Evolutionary conservation across 2,329 filamentous ascomycete genomes (phyloP).

Genomic region (Ceratocystis cacaofunesta): DNA sequence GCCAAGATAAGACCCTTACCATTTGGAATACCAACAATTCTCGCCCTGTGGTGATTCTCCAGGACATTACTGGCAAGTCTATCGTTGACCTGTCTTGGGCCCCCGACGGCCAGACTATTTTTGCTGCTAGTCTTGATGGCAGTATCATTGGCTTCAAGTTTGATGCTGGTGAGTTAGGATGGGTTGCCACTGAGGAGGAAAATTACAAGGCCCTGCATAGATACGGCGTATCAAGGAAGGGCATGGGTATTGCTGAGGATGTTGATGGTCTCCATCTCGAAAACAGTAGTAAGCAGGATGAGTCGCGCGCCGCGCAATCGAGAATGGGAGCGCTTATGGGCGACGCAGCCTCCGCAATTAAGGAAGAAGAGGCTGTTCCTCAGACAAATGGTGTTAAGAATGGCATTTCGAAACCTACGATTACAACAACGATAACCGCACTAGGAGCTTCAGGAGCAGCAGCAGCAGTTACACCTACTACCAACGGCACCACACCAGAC

Average conservation of each 20-base stretch:
- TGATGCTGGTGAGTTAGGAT: conserved; percentile 74
- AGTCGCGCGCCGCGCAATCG: conserved; percentile 77
- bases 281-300: conserved; percentile 80
- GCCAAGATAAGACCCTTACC: conserved; percentile 89
- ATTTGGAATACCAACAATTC: conserved; percentile 97
- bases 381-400: conserved; percentile 37
- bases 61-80: conserved; percentile 78
- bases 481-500: conserved; percentile 19
- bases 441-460: background rate
- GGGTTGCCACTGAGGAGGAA: conserved; percentile 70
- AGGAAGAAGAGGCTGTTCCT: conserved; percentile 1
- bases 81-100: conserved; percentile 92
- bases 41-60: conserved; percentile 73
- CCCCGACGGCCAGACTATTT: conserved; percentile 77
- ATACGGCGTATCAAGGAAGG: conserved; percentile 76
- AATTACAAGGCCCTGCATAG: conserved; percentile 89
- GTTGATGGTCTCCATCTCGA: conserved; percentile 78
- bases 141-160: conserved; percentile 73
- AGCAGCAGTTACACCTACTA: conserved; percentile 20
- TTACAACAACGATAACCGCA: conserved; percentile 12
- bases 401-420: conserved; percentile 26
- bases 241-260: conserved; percentile 81
- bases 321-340: conserved; percentile 99
- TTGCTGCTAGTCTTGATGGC: conserved; percentile 76
- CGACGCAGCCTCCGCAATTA: conserved; percentile 41